These are phyloP conservation scores for Picochlorum sp. DNA, from an alignment of 139 green algal species.

Conservation along the genomic window DNA sequence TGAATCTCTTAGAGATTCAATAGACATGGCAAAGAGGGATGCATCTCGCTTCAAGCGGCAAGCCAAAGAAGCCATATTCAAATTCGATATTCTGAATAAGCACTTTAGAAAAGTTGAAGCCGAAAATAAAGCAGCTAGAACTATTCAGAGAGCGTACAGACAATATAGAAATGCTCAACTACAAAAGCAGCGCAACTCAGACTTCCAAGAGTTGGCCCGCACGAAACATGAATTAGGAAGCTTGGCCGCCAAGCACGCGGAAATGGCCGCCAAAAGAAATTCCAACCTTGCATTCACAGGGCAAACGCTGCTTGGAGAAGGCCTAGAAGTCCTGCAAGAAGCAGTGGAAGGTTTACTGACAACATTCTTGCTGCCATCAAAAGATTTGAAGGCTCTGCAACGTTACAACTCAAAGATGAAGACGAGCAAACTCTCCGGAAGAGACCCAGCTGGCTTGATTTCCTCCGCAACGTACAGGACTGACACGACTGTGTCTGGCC, in stretches of 20 bases:
- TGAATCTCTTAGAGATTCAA: not conserved
- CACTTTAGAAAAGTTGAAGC: not conserved
- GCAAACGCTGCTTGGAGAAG: slow-evolving; percentile 36
- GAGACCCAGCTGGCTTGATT: no score
- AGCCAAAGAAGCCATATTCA: not conserved
- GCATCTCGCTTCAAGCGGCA: not conserved
- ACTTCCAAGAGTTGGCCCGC: slow-evolving; percentile 6
- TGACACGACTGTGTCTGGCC: no score
- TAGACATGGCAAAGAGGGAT: not conserved
- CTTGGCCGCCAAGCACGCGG: slow-evolving; percentile 27
- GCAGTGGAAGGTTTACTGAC: slow-evolving; percentile 33
- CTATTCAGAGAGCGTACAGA: slow-evolving; percentile 34
- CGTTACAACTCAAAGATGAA: not conserved
- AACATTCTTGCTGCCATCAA: slow-evolving; percentile 36
- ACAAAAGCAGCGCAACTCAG: not conserved
- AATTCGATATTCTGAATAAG: not conserved
- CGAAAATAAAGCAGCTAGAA: slow-evolving; percentile 18
- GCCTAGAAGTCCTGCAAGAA: slow-evolving; percentile 34
- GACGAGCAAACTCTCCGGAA: no score
- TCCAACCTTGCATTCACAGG: slow-evolving; percentile 39
- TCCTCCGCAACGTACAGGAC: no score
- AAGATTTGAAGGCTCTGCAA: slow-evolving; percentile 23
- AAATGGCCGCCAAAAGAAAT: slow-evolving; percentile 21
- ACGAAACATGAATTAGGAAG: slow-evolving; percentile 15
- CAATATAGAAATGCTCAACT: not conserved